Conservation (phyloP, 805 yeast species). For the Candida xiaguanensis region DNA sequence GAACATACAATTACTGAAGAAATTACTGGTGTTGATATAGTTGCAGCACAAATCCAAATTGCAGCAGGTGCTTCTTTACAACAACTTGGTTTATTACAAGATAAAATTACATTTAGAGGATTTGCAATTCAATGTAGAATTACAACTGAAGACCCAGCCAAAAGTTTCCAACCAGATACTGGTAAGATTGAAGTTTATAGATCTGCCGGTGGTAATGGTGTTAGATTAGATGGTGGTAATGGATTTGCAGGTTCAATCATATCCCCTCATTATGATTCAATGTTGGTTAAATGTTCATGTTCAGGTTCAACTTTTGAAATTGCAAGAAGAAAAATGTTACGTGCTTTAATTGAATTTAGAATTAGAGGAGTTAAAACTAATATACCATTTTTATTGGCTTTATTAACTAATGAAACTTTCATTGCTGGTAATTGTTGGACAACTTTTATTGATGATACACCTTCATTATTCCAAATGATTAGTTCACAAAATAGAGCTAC, state of each 20-base stretch:
- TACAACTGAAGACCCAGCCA: slow-evolving; percentile 96
- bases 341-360: slow-evolving; percentile 95
- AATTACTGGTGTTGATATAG: slow-evolving; percentile 96
- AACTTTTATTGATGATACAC: slow-evolving; percentile 97
- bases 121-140: slow-evolving; percentile 99
- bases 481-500: slow-evolving; percentile 95
- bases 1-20: slow-evolving; percentile 99
- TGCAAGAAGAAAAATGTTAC: slow-evolving; percentile 94
- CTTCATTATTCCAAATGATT: slow-evolving; percentile 91
- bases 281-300: slow-evolving; percentile 96
- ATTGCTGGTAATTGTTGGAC: slow-evolving; percentile 93
- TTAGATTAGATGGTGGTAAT: slow-evolving; percentile 97
- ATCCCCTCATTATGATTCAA: slow-evolving; percentile 95
- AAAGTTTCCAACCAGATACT: slow-evolving; percentile 97
- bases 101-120: slow-evolving; percentile 92
- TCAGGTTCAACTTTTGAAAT: slow-evolving; percentile 97
- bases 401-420: slow-evolving; percentile 86
- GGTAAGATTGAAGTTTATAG: slow-evolving; percentile 97
- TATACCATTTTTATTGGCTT: slow-evolving; percentile 90
- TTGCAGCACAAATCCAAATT: slow-evolving; percentile 97
- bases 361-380: slow-evolving; percentile 99
- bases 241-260: slow-evolving; percentile 96
- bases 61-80: slow-evolving; percentile 96
- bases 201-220: slow-evolving; percentile 99
- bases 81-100: slow-evolving; percentile 90